phyloP scores from a whole-genome alignment of 1,139 yeast species.

The Sugiyamaella neomexicana region DNA sequence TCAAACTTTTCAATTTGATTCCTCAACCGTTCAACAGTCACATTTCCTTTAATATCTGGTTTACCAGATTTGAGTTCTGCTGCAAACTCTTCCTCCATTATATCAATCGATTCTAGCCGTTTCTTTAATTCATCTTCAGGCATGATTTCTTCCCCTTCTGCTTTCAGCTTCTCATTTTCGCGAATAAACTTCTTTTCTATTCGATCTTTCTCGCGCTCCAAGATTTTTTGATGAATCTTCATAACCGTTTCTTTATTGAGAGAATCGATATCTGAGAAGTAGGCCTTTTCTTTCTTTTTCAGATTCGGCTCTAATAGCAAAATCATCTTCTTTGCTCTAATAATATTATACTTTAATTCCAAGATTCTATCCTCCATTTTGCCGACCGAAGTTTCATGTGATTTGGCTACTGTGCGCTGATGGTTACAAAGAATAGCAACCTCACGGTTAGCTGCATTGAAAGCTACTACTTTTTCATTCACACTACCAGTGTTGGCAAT shows the following conservation, averaged over 20 bases:
- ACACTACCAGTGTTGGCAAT: slow-evolving; percentile 84
- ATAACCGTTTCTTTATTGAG: slow-evolving; percentile 63
- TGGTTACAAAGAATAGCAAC: slow-evolving; percentile 97
- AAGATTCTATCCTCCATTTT: slow-evolving; percentile 73
- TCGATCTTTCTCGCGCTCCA: slow-evolving; percentile 63
- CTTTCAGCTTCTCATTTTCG: slow-evolving; percentile 72
- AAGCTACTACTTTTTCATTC: slow-evolving; percentile 80
- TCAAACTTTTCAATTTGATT: slow-evolving; percentile 73
- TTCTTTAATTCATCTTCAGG: slow-evolving; percentile 59
- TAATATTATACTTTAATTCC: slow-evolving; percentile 83
- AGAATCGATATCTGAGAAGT: slow-evolving; percentile 71
- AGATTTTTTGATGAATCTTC: slow-evolving; percentile 55
- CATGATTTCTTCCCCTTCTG: slow-evolving; percentile 55
- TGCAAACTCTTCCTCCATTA: slow-evolving; percentile 53
- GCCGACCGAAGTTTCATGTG: slow-evolving; percentile 76
- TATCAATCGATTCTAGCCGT: slow-evolving; percentile 60
- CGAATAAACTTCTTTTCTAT: slow-evolving; percentile 63
- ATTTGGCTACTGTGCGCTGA: slow-evolving; percentile 87
- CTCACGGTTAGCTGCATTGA: slow-evolving; percentile 92
- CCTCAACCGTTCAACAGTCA: slow-evolving; percentile 70
- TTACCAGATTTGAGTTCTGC: slow-evolving; percentile 63
- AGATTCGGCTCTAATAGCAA: slow-evolving; percentile 60
- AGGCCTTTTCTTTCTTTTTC: slow-evolving; percentile 50
- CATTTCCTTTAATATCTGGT: slow-evolving; percentile 53
- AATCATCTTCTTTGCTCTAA: slow-evolving; percentile 70